Evolutionary conservation across 2,329 filamentous ascomycete genomes (phyloP).

Genomic region (Periconia digitata): DNA sequence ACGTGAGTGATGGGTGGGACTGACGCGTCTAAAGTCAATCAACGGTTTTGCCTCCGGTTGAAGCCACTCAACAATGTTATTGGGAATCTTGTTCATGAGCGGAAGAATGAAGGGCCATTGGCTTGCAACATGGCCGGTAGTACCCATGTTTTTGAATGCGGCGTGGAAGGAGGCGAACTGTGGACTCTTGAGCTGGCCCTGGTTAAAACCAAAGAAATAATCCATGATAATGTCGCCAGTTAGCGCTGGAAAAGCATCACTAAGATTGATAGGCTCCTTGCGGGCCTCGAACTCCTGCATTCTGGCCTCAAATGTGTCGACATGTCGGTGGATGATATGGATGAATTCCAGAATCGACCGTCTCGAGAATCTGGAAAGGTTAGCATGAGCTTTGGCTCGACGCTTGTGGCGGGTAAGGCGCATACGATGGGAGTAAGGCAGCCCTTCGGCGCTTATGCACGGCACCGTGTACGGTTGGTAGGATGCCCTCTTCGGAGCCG

Average conservation of each 20-base stretch:
- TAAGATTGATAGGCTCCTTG: constrained; percentile 34
- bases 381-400: constrained; percentile 3
- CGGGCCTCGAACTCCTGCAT: constrained; percentile 33
- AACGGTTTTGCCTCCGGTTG: constrained; percentile 34
- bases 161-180: constrained; percentile 40
- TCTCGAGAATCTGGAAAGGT: constrained; percentile 33
- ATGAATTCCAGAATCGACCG: constrained; percentile 37
- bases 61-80: constrained; percentile 30
- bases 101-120: constrained; percentile 36
- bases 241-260: constrained; percentile 42
- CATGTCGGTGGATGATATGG: constrained; percentile 40
- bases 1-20: not conserved
- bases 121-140: constrained; percentile 34
- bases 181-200: constrained; percentile 33
- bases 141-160: constrained; percentile 35
- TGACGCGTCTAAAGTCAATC: constrained; percentile 34
- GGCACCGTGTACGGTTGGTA: constrained; percentile 30
- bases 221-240: constrained; percentile 52
- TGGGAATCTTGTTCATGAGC: constrained; percentile 36
- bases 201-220: constrained; percentile 44
- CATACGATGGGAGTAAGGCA: constrained; percentile 31
- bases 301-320: constrained; percentile 31
- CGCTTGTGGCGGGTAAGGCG: constrained; percentile 13
- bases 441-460: constrained; percentile 35
- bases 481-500: constrained; percentile 27